Evolutionary conservation across 768 basidiomycete species (phyloP).

Genomic region (Kwoniella bestiolae): DNA sequence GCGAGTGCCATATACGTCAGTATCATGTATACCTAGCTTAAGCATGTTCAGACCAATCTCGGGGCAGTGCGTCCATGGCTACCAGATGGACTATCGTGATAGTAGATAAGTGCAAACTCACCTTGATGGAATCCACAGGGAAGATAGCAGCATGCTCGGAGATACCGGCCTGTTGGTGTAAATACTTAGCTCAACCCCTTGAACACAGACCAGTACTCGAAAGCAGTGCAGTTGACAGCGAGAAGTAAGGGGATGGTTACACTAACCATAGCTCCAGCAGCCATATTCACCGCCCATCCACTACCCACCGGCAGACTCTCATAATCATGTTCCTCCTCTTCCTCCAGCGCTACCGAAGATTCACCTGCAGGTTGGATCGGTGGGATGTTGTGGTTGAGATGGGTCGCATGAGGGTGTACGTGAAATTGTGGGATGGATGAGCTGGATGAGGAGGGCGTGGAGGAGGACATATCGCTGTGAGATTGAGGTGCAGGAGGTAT

Average conservation of each 20-base stretch:
- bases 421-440: slow-evolving; percentile 26
- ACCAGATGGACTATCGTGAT: too few relatives aligned
- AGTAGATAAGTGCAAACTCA: too few relatives aligned
- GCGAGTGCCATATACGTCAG: slow-evolving; percentile 7
- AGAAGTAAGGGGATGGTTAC: neutral
- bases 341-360: slow-evolving; percentile 31
- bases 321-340: slow-evolving; percentile 67
- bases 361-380: slow-evolving; percentile 26
- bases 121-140: slow-evolving; percentile 98
- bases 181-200: neutral
- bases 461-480: slow-evolving; percentile 24
- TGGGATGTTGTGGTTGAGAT: slow-evolving; percentile 14
- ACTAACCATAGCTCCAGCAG: slow-evolving; percentile 91
- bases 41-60: too few relatives aligned
- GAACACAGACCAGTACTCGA: neutral
- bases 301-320: slow-evolving; percentile 75
- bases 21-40: too few relatives aligned
- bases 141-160: slow-evolving; percentile 99
- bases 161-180: slow-evolving; percentile 80
- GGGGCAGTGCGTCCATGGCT: neutral
- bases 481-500: too few relatives aligned
- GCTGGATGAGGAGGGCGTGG: slow-evolving; percentile 16
- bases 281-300: slow-evolving; percentile 88
- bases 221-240: neutral
- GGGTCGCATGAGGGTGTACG: slow-evolving; percentile 38